phyloP scores from a whole-genome alignment of 768 basidiomycete species.

The Boletellus sp. region DNA sequence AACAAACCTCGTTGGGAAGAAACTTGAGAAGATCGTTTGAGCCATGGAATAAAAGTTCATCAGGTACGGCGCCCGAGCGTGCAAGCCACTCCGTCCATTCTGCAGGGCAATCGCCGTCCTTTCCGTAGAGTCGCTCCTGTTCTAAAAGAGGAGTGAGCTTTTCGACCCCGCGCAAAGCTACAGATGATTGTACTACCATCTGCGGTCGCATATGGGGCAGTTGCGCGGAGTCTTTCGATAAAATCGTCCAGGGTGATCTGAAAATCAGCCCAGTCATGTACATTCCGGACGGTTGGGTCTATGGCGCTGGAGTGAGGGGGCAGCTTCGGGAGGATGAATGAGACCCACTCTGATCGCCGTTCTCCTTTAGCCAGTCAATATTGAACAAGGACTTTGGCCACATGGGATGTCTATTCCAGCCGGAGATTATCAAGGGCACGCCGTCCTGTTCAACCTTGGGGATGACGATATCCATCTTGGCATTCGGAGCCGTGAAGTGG shows the following conservation, averaged over 20 bases:
- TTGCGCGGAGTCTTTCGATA: slow-evolving; percentile 40
- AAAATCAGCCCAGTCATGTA: slow-evolving; percentile 54
- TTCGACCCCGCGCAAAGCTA: not conserved
- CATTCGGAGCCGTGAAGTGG: slow-evolving; percentile 21
- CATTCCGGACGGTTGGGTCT: slow-evolving; percentile 64
- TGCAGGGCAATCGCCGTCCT: slow-evolving; percentile 68
- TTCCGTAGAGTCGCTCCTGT: slow-evolving; percentile 65
- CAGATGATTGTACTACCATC: slow-evolving; percentile 34
- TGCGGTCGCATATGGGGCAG: slow-evolving; percentile 32
- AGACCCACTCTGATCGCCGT: slow-evolving; percentile 30
- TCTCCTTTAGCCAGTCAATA: slow-evolving; percentile 47
- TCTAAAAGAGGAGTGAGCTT: slow-evolving; percentile 36
- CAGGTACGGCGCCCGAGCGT: slow-evolving; percentile 45
- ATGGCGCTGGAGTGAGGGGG: slow-evolving; percentile 6
- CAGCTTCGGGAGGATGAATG: not conserved
- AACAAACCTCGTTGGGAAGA: slow-evolving; percentile 50
- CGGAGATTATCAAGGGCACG: slow-evolving; percentile 60
- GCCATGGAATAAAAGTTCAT: slow-evolving; percentile 48
- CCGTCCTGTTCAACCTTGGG: slow-evolving; percentile 47
- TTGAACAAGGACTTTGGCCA: slow-evolving; percentile 60
- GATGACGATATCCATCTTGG: slow-evolving; percentile 35
- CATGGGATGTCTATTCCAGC: slow-evolving; percentile 47
- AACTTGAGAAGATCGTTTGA: slow-evolving; percentile 55
- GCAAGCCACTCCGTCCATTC: slow-evolving; percentile 64
- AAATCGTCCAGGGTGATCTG: slow-evolving; percentile 51